Conservation (phyloP, 176 grass and related monocot species). For the Hordeum marinum region DNA sequence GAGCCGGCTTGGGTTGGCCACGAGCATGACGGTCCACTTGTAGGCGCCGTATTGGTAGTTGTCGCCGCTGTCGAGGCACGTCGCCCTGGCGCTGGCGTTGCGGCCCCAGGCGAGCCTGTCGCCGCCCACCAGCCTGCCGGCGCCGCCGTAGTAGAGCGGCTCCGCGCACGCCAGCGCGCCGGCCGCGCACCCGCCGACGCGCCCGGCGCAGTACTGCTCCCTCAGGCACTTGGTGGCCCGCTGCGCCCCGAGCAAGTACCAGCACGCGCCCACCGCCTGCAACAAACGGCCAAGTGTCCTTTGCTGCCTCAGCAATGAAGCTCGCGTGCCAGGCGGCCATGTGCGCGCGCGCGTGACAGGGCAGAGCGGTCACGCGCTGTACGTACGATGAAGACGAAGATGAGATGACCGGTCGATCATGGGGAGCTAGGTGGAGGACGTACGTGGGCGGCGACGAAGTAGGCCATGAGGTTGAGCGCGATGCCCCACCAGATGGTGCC, state of each 20-base stretch:
- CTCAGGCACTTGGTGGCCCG: conserved; percentile 71
- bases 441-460: conserved; percentile 85
- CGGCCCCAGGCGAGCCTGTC: conserved; percentile 46
- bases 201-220: conserved; percentile 39
- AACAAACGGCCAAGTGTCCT: background rate
- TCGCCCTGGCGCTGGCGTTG: conserved; percentile 39
- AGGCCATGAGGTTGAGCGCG: conserved; percentile 83
- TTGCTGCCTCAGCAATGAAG: background rate
- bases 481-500: conserved; percentile 94
- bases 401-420: background rate
- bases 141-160: conserved; percentile 69
- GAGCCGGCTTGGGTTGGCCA: conserved; percentile 60
- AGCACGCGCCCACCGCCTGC: conserved; percentile 91
- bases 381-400: background rate
- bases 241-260: conserved; percentile 83
- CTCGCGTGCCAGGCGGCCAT: background rate
- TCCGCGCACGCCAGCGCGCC: conserved; percentile 45
- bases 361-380: background rate
- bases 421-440: background rate
- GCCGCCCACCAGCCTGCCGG: background rate
- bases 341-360: background rate
- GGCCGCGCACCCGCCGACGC: conserved; percentile 19
- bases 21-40: conserved; percentile 78
- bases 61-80: conserved; percentile 50
- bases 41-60: conserved; percentile 78